These are phyloP conservation scores for Coniophora puteana DNA, from an alignment of 1,284 basidiomycete genomes.

Conservation along the genomic window DNA sequence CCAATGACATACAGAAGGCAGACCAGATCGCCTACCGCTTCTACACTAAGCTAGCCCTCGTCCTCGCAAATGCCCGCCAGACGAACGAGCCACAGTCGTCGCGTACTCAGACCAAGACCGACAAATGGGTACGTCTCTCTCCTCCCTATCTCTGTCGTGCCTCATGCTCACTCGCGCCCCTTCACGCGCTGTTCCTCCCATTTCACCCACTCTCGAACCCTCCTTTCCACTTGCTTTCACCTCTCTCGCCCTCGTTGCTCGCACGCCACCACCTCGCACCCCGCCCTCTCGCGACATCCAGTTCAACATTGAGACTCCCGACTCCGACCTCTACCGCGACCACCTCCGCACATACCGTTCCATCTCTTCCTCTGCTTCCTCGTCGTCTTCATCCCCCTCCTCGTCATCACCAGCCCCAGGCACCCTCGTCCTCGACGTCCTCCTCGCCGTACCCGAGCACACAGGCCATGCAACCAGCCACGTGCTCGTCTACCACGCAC, in stretches of 20 bases:
- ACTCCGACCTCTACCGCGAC: conserved; percentile 61
- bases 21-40: conserved; percentile 80
- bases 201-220: no score
- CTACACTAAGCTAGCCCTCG: conserved; percentile 73
- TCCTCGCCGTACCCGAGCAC: conserved; percentile 65
- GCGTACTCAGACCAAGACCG: conserved; percentile 52
- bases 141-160: conserved; percentile 5
- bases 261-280: no score
- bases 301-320: conserved; percentile 80
- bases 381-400: conserved; percentile 65
- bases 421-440: conserved; percentile 63
- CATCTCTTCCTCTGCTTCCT: conserved; percentile 48
- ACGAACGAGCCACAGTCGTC: conserved; percentile 42
- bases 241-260: no score
- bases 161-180: neutral
- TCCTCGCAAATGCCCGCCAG: conserved; percentile 65
- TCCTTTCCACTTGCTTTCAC: no score
- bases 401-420: conserved; percentile 41
- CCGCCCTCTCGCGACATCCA: conserved; percentile 20
- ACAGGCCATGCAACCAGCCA: conserved; percentile 63
- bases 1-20: conserved; percentile 63
- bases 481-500: conserved; percentile 61
- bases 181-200: no score
- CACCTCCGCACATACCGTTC: conserved; percentile 58
- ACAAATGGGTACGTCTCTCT: conserved; percentile 68